Conservation (phyloP, 2,329 filamentous ascomycete species). For the Arthrobotrys musiformis region DNA sequence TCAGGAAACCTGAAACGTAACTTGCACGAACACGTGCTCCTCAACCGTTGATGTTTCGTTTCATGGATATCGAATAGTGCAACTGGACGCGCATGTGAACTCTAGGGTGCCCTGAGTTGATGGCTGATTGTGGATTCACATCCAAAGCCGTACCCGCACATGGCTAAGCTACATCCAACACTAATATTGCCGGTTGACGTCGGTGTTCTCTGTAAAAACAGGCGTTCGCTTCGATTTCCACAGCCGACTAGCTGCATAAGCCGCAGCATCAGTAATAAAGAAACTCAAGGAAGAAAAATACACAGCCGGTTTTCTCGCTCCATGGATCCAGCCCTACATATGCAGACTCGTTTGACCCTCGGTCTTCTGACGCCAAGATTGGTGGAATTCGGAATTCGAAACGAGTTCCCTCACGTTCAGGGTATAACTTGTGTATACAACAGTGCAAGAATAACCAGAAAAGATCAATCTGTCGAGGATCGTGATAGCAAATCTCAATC, state of each 20-base stretch:
- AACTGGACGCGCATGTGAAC: conserved; percentile 2
- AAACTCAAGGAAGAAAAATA: neutral
- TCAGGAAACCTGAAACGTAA: conserved; percentile 3
- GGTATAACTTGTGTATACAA: neutral
- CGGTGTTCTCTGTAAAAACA: neutral
- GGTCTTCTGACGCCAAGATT: conserved; percentile 3
- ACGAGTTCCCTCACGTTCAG: neutral
- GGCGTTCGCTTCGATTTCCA: conserved; percentile 16
- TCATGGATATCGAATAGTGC: neutral
- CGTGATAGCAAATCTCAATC: neutral
- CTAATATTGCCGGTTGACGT: neutral
- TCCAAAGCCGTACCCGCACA: neutral
- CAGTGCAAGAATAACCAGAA: too few species aligned
- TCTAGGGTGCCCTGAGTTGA: neutral
- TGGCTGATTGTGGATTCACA: conserved; percentile 1
- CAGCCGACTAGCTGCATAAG: conserved; percentile 22
- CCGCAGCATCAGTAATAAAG: conserved; percentile 1
- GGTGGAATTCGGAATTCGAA: neutral
- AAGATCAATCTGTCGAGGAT: conserved; percentile 4
- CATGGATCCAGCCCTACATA: neutral
- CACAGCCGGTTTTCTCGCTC: neutral
- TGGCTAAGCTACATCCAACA: neutral
- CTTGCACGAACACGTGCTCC: conserved; percentile 5
- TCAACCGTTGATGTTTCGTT: conserved; percentile 16
- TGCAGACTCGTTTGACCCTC: neutral